Base-by-base conservation (phyloP, 495 filamentous ascomycete genomes). In the Annulohypoxylon maeteangense region DNA sequence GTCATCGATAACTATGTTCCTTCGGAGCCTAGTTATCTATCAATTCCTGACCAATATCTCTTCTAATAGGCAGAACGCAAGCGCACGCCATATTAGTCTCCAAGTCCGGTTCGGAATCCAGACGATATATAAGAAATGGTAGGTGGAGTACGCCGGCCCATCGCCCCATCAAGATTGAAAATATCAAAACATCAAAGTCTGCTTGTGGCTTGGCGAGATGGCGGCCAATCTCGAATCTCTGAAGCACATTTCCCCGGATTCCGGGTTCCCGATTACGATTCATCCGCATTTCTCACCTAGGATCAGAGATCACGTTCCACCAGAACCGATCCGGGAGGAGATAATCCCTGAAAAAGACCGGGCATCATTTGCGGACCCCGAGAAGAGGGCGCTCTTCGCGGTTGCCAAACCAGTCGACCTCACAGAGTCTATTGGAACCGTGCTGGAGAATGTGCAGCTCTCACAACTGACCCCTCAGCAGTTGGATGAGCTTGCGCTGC, bases 251-350 rank as follows among this genome's bases (percentile, higher is more conserved):
- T 80, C 79, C 4, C 71, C 70, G 25, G 79, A 81, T 65, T 81
- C 79, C 0, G 78, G 78, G 20, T 81, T 80, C 31, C 76, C 78
- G 31, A 75, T 79, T 20, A 75, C 78, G 5, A 60, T 81, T 12
- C 87, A 89, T 76, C 88, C 87, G 5, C 92, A 92, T 76, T 82
- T 93, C 67, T 92, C 90, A 6, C 88, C 88, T 56, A 86, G 84
- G 62, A 85, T 87, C 67, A 79, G 68, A 36, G 60, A 75, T 25
- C 79, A 84, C 73, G 68, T 80, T 7, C 85, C 86, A 32, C 79
- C 82, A 0, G 85, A 86, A 76, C 64, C 81, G 1, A 29, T 78
- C 58, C 81, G 81, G 27, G 74, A 82, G 38, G 74, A 80, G 53
- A 65, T 84, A 12, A 50, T 62, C 12, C 85, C 85, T 16, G 78